Evolutionary conservation across 306 rosid genomes (phyloP).

Genomic region (Quercus agrifolia): DNA sequence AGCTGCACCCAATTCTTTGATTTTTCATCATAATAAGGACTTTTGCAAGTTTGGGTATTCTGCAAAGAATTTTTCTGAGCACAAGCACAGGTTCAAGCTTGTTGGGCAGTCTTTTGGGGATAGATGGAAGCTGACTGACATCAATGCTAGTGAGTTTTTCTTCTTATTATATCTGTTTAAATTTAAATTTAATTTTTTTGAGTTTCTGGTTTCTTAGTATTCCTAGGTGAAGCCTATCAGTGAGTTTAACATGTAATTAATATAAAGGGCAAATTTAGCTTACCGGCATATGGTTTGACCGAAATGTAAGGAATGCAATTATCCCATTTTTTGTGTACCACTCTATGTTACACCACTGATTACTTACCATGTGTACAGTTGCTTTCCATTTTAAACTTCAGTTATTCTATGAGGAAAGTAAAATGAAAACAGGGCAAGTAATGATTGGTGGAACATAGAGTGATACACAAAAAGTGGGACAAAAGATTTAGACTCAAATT

Average conservation of each 20-base stretch:
- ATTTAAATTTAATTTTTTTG: not conserved
- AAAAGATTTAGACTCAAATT: too few relatives aligned
- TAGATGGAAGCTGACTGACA: slow-evolving; percentile 63
- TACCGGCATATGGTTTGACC: too few relatives aligned
- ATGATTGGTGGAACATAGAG: too few relatives aligned
- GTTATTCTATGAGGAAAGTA: too few relatives aligned
- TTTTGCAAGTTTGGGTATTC: slow-evolving; percentile 28
- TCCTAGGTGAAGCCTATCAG: not conserved
- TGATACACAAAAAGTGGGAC: too few relatives aligned
- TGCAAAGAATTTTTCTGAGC: slow-evolving; percentile 28
- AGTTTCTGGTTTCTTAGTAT: not conserved
- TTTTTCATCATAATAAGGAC: slow-evolving; percentile 26
- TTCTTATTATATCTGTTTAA: not conserved
- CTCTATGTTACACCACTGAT: too few relatives aligned
- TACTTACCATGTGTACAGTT: too few relatives aligned
- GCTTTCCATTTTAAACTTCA: too few relatives aligned
- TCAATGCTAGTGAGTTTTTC: slow-evolving; percentile 47
- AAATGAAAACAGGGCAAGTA: too few relatives aligned
- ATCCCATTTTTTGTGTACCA: too few relatives aligned
- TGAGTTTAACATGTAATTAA: not conserved
- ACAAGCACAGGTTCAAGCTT: slow-evolving; percentile 53
- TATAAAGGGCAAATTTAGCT: too few relatives aligned
- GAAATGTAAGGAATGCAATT: too few relatives aligned
- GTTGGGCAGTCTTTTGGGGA: slow-evolving; percentile 56
- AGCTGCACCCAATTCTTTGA: slow-evolving; percentile 26